Base-by-base conservation (phyloP, 2,329 filamentous ascomycete genomes). In the Ophiosphaerella korrae region DNA sequence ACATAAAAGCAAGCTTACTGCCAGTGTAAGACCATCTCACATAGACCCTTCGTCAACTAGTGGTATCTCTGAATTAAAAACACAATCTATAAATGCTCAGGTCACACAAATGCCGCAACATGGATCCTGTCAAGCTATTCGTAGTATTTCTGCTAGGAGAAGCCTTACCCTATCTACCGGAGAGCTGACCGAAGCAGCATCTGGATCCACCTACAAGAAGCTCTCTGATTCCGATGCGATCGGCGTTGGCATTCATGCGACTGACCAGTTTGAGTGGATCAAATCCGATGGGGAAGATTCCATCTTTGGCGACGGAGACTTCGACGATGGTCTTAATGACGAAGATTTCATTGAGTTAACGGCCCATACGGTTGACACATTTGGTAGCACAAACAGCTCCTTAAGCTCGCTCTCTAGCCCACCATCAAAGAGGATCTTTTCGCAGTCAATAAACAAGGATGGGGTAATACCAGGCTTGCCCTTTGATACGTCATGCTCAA, bases 281-380 rank as follows among this genome's bases (percentile, higher is more conserved):
- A 4, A 29, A 3, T 3, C 14, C 21, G 5, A 18, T 21, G 11
- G 11, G 9, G 18, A 31, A 7, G 12, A 31, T 9, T 45, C 11
- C 14, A 24, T 35, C 7, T 6, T 38, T 26, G 39, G 51, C 7
- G 38, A 55, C 11, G 58, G 63, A 12, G 45, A 51, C n/a, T 65
- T 65, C 31, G 52, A 60, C 24, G 58, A 65, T 37, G 60, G 60
- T 14, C 53, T 70, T 13, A 44, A 58, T 39, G 67, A 70, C 24
- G 52, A 62, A 8, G 67, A 70, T 23, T 49, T 70, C 9, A 44
- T 65, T 14, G 49, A 45, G 18, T 38, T 69, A 13, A 48, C 48
- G 9, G 38, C 49, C 9, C 50, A 58, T 1, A 29, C 33, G 0
- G 21, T 32, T 13, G 48, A 54, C 21, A 21, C 24, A 9, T 35